Evolutionary conservation across 768 basidiomycete species (phyloP).

Genomic region (Lactarius indigo): DNA sequence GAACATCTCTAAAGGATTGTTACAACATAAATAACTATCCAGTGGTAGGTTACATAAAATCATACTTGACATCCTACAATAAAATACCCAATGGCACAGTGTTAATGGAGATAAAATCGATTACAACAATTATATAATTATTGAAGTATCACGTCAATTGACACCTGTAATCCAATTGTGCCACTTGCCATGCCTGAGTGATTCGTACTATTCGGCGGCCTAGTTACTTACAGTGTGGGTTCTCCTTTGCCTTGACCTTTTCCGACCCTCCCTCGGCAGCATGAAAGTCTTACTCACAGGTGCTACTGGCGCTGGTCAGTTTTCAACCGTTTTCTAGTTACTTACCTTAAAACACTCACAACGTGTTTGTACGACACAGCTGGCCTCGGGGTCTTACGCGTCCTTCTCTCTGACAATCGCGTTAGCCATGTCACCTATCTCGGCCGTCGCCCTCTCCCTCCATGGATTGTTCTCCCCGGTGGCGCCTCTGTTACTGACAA

Average conservation of each 20-base stretch:
- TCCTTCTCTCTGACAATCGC: conserved; percentile 23
- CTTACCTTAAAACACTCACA: not conserved
- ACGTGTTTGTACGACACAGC: conserved; percentile 14
- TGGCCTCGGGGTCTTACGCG: conserved; percentile 27
- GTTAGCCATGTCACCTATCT: conserved; percentile 28
- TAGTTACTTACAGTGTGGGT: not conserved
- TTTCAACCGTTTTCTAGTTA: too few relatives aligned
- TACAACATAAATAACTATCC: too few relatives aligned
- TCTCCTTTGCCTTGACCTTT: not conserved
- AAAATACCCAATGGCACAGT: too few relatives aligned
- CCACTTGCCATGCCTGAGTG: too few relatives aligned
- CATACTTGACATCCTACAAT: too few relatives aligned
- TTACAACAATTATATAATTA: too few relatives aligned
- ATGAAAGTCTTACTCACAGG: conserved; percentile 25
- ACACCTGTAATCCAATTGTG: too few relatives aligned
- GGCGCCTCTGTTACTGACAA: conserved; percentile 1
- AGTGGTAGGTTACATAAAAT: too few relatives aligned
- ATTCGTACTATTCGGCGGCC: not conserved
- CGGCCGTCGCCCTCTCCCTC: conserved; percentile 28
- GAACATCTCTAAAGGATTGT: too few relatives aligned
- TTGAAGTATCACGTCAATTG: too few relatives aligned
- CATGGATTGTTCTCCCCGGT: conserved; percentile 22
- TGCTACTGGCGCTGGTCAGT: conserved; percentile 24
- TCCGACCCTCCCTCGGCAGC: not conserved
- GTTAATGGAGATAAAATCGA: too few relatives aligned